Evolutionary conservation across 2,329 filamentous ascomycete genomes (phyloP).

Genomic region (Endothia cerciana): DNA sequence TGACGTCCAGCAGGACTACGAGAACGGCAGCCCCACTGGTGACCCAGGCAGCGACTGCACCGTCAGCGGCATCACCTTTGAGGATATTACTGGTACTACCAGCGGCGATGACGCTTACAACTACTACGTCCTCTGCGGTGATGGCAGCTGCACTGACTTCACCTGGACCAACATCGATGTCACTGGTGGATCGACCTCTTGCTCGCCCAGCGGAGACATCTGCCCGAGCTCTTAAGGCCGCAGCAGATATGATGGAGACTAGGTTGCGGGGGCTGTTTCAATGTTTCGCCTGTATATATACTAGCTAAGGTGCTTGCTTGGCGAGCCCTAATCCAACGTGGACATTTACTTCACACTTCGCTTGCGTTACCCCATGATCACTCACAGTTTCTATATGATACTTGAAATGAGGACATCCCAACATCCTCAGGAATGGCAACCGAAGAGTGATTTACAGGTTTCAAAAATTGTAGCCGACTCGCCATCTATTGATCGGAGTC

Average conservation of each 20-base stretch:
- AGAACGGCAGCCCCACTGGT: conserved; percentile 50
- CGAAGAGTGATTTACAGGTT: neutral
- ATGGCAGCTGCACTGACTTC: conserved; percentile 53
- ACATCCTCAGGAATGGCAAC: neutral
- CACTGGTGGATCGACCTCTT: conserved; percentile 48
- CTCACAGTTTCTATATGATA: too few relatives aligned
- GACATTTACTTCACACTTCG: neutral
- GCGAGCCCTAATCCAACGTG: neutral
- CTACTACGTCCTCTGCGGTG: conserved; percentile 60
- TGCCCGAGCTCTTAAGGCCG: conserved; percentile 14
- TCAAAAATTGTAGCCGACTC: too few relatives aligned
- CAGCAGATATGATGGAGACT: neutral
- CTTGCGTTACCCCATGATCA: too few relatives aligned
- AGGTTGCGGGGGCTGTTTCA: neutral
- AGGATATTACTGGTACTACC: conserved; percentile 49
- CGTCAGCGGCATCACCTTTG: conserved; percentile 53
- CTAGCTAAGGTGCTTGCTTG: neutral
- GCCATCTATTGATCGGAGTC: neutral
- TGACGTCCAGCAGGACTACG: conserved; percentile 48
- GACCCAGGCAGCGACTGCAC: conserved; percentile 52
- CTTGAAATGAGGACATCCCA: too few relatives aligned
- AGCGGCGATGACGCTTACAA: conserved; percentile 39
- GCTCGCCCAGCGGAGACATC: conserved; percentile 15
- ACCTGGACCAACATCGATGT: conserved; percentile 54
- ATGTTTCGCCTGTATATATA: conserved; percentile 10